Evolutionary conservation across 1,284 basidiomycete species (phyloP).

Genomic region (Fistulina hepatica): DNA sequence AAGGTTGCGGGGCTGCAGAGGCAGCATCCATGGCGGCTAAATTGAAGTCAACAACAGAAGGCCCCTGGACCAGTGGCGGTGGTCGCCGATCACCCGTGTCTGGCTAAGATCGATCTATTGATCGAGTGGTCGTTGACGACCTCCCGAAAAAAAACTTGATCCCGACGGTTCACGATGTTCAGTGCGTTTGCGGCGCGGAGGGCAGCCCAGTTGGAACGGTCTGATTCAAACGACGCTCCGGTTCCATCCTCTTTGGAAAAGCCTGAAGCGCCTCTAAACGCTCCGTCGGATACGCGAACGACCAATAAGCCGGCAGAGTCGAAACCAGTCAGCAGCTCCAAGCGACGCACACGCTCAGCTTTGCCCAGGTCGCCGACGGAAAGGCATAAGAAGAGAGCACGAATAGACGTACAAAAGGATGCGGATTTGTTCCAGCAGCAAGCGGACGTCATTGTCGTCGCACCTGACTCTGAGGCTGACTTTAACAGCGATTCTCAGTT

Average conservation of each 20-base stretch:
- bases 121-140: not conserved
- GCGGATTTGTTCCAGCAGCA: constrained; percentile 25
- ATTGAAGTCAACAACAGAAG: too few relatives aligned
- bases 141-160: too few relatives aligned
- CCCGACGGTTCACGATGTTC: constrained; percentile 28
- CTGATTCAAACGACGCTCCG: constrained; percentile 9
- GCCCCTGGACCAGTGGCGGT: too few relatives aligned
- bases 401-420: constrained; percentile 17
- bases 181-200: constrained; percentile 53
- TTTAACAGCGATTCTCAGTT: constrained; percentile 24
- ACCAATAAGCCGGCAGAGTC: constrained; percentile 17
- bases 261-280: constrained; percentile 14
- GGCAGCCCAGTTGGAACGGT: constrained; percentile 31
- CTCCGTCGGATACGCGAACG: constrained; percentile 20
- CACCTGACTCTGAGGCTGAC: constrained; percentile 23
- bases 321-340: constrained; percentile 11
- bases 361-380: constrained; percentile 8
- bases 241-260: constrained; percentile 10
- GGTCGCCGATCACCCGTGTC: too few relatives aligned
- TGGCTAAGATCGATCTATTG: too few relatives aligned
- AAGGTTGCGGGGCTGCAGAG: constrained; percentile 24
- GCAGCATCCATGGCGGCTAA: constrained; percentile 11
- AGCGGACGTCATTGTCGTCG: constrained; percentile 28
- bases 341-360: too few relatives aligned
- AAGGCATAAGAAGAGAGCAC: constrained; percentile 23